phyloP scores from a whole-genome alignment of 768 basidiomycete species.

The Amanita muscaria region DNA sequence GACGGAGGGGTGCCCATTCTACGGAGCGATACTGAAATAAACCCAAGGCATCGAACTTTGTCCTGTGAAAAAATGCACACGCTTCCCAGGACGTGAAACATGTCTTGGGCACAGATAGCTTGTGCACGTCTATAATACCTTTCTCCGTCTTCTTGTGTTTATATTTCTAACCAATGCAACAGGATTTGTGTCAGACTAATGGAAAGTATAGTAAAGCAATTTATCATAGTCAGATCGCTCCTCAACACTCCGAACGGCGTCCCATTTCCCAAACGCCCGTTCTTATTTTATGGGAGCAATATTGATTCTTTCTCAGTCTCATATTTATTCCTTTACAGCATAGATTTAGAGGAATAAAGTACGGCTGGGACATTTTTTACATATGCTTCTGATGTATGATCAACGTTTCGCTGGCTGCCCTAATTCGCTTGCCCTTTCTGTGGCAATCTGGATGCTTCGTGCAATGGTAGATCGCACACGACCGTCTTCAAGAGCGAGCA shows the following conservation, averaged over 20 bases:
- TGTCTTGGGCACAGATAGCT: constrained; percentile 1
- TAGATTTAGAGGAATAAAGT: constrained; percentile 26
- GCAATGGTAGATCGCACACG: constrained; percentile 91
- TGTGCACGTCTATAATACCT: no score
- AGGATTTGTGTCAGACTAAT: constrained; percentile 11
- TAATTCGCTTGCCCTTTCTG: constrained; percentile 78
- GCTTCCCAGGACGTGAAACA: constrained; percentile 6
- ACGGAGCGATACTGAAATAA: constrained; percentile 56
- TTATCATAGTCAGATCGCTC: constrained; percentile 41
- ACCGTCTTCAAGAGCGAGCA: constrained; percentile 91
- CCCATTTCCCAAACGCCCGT: constrained; percentile 57
- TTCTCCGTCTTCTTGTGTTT: neutral
- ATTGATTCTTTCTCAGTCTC: constrained; percentile 30
- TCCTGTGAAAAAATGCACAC: no score
- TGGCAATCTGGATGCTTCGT: constrained; percentile 88
- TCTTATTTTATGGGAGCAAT: constrained; percentile 97
- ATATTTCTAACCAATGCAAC: neutral
- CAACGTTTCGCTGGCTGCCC: constrained; percentile 61
- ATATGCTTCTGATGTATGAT: constrained; percentile 1
- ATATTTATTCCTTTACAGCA: constrained; percentile 23
- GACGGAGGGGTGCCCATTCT: constrained; percentile 79
- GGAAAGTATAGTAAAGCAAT: constrained; percentile 12
- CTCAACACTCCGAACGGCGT: constrained; percentile 95
- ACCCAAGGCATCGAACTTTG: constrained; percentile 2
- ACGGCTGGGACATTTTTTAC: constrained; percentile 13